Evolutionary conservation across 768 basidiomycete genomes (phyloP).

Genomic region (Xerocomus spinulosus): DNA sequence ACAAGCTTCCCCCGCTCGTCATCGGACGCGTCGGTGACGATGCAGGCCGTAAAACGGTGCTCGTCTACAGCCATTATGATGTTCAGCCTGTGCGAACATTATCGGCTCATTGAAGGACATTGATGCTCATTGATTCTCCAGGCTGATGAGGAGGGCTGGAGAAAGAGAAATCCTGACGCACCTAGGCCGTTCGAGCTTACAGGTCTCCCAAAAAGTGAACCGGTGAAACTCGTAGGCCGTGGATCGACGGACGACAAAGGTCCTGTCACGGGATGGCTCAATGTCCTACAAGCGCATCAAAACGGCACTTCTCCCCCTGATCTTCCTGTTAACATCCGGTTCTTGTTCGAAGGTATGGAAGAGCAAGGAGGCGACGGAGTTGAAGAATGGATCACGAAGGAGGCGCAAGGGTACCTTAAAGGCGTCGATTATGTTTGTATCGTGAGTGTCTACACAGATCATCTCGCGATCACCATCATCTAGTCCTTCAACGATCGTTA

Average conservation of each 20-base stretch:
- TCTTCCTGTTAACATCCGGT: constrained; percentile 82
- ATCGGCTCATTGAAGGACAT: not conserved
- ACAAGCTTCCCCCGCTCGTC: not conserved
- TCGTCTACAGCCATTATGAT: not conserved
- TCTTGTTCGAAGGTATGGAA: constrained; percentile 95
- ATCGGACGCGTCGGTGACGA: not conserved
- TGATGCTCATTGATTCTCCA: not conserved
- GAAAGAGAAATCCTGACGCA: not conserved
- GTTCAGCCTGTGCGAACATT: not conserved
- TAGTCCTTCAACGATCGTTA: not conserved
- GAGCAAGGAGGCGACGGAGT: constrained; percentile 83
- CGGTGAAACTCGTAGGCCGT: constrained; percentile 62
- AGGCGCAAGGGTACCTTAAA: constrained; percentile 69
- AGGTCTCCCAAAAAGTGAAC: not conserved
- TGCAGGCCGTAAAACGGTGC: not conserved
- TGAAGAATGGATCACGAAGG: constrained; percentile 72
- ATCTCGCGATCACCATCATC: not conserved
- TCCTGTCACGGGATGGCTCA: constrained; percentile 84
- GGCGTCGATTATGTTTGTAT: constrained; percentile 88
- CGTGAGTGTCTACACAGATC: constrained; percentile 35
- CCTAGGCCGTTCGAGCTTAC: not conserved
- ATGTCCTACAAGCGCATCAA: constrained; percentile 81
- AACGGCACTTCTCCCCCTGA: constrained; percentile 28
- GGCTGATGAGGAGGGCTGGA: not conserved
- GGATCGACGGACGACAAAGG: constrained; percentile 91